Percentiles rank a stretch among this genome's conserved stretches.
These are phyloP conservation scores for Marchantia polymorpha DNA, from an alignment of 225 moss, liverwort and hornwort species.

Conservation along the genomic window DNA sequence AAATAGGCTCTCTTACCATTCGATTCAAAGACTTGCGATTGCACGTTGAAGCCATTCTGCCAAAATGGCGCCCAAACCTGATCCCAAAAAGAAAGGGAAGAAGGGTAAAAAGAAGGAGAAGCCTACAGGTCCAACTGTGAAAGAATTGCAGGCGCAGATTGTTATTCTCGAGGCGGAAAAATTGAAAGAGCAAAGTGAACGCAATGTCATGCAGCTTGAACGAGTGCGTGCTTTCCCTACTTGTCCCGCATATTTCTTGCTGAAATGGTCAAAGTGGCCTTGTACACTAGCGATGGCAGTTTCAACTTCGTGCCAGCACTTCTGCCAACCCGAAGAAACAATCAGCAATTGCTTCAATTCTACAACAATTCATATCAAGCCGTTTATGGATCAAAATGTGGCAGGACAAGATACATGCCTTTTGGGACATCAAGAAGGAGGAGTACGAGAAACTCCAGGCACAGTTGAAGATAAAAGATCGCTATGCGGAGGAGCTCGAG, in stretches of 20 bases:
- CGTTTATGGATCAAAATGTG: neutral
- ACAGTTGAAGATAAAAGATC: conserved; percentile 72
- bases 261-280: too few species aligned
- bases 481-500: conserved; percentile 72
- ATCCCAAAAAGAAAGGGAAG: conserved; percentile 29
- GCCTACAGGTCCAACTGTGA: conserved; percentile 42
- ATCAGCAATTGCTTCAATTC: neutral
- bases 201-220: conserved; percentile 88
- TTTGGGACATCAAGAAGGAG: conserved; percentile 91
- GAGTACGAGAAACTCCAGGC: conserved; percentile 67
- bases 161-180: conserved; percentile 42
- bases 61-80: conserved; percentile 76
- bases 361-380: neutral
- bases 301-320: neutral
- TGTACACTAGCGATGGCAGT: neutral
- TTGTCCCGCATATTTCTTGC: neutral
- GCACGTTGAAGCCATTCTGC: neutral
- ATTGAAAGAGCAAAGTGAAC: conserved; percentile 58
- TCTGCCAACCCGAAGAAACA: neutral
- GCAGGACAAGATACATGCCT: conserved; percentile 78
- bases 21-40: neutral
- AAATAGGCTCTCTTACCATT: too few species aligned
- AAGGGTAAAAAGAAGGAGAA: conserved; percentile 46
- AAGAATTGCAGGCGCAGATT: conserved; percentile 65
- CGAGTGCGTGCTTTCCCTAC: conserved; percentile 23